phyloP scores from a whole-genome alignment of 345 rosid genomes.

The Eucalyptus curtisii region DNA sequence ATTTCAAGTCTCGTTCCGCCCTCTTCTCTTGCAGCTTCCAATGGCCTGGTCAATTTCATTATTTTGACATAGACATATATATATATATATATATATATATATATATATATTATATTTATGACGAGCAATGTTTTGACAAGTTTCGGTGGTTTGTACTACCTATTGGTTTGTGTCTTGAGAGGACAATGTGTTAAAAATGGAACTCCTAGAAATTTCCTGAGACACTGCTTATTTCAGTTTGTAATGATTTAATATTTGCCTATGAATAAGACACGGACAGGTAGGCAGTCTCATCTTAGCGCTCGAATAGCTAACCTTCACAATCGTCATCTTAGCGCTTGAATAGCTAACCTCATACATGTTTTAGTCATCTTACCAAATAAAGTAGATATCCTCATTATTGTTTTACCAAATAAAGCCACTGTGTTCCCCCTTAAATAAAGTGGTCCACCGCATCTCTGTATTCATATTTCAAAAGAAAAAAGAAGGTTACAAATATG shows the following conservation, averaged over 20 bases:
- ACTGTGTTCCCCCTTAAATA: background rate
- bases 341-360: too few species aligned
- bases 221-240: background rate
- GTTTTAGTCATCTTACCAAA: too few species aligned
- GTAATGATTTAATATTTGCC: background rate
- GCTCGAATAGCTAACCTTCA: too few species aligned
- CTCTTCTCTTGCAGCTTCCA: background rate
- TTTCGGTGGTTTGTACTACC: background rate
- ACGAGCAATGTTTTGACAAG: background rate
- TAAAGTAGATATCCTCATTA: background rate
- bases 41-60: background rate
- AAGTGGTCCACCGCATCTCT: background rate
- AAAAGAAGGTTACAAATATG: background rate
- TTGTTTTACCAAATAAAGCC: background rate
- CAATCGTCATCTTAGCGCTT: too few species aligned
- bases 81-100: too few species aligned
- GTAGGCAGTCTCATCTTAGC: too few species aligned
- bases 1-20: background rate
- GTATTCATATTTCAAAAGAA: background rate
- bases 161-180: background rate
- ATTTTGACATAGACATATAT: background rate
- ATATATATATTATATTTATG: too few species aligned
- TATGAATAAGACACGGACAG: background rate
- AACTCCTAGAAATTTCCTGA: background rate
- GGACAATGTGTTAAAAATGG: background rate